Evolutionary conservation across 2,329 filamentous ascomycete genomes (phyloP), one percentile per base, ranked within the genome.

Genomic region (Botrytis tulipae): DNA sequence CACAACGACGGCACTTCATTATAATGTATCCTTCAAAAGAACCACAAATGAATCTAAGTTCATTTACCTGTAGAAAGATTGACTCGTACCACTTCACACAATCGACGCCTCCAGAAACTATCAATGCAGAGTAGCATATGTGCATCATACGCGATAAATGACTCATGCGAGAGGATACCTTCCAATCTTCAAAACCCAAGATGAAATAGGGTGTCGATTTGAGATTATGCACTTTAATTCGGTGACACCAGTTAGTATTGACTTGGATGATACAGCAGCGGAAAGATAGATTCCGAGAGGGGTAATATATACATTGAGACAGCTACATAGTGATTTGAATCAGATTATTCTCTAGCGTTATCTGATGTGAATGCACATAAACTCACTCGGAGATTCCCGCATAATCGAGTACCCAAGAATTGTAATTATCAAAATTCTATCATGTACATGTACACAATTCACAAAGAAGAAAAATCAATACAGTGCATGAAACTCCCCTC

Each of bases 201-300:
- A 40, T 40, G 12, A 40, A 40, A 12, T 40, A 4, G 12, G 12
- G 10, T 14, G 40, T 40, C 3, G 40, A 40, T 40, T 14, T 40
- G 22, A 48, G 22, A 12, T 4, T 25, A 2, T 51, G 10, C 48
- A 51, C 25, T 51, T 6, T 14, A 3, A 1, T 51, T 54, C 5
- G 0, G 12, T n/a, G 5, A 7, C 7, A 7, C 12, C 6, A 4
- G 8, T 25, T 7, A 16, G 25, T n/a, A 54, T 54, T 0, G n/a
- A n/a, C 25, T n/a, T n/a, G 25, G 12, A n/a, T 16, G 12, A 14
- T 16, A 54, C 25, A 16, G 0, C 12, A 54, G 12, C 25, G 12
- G 25, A 54, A n/a, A 54, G 10, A n/a, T 7, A n/a, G 25, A 54
- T 54, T n/a, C 48, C 48, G 25, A 54, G 48, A 8, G 20, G 8